Evolutionary conservation across 768 basidiomycete species (phyloP), one percentile per base, ranked within the genome.

Genomic region (Hypsizygus marmoreus): DNA sequence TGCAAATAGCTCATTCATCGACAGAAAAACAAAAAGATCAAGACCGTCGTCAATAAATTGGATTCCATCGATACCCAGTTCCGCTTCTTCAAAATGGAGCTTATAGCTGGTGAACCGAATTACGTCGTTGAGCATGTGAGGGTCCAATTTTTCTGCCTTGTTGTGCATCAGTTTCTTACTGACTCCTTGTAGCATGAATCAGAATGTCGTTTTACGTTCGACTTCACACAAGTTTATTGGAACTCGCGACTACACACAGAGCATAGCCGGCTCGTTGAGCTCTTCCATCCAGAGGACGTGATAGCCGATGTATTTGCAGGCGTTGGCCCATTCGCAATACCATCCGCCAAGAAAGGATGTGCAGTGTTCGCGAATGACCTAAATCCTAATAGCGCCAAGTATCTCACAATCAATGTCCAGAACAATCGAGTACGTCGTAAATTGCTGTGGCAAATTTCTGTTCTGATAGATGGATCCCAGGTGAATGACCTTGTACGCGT

Each of bases 201-300:
- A 6, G 79, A 82, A 55, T 97, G 94, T 64, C 74, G 72, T 24
- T 98, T 98, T 67, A 85, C 78, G 1, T 98, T 99, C 58, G 94
- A 99, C 64, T 99, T 98, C 61, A 84, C 88, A 5, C 76, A 84
- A 60, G 97, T 98, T 10, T 99, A 99, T 67, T 99, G 95, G 95
- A 99, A 99, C 70, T 95, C 95, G 12, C 84, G 97, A 28, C 71
- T 99, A 26, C 88, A 92, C 46, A 83, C 84, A 4, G 97, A 99
- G 61, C 97, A 99, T 60, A 81, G 84, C 20, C 85, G 95, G 2
- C 74, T 99, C 12, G 88, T 98, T 31, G 63, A 76, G 13, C 54
- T 75, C 26, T 95, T 97, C 67, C 62, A 75, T 20, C 80, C 84
- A 0, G 75, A 83, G 19, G 91, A 92, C 41, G 80, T 98, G 14